Conservation (phyloP, 345 rosid genomes). For the Hypericum perforatum region DNA sequence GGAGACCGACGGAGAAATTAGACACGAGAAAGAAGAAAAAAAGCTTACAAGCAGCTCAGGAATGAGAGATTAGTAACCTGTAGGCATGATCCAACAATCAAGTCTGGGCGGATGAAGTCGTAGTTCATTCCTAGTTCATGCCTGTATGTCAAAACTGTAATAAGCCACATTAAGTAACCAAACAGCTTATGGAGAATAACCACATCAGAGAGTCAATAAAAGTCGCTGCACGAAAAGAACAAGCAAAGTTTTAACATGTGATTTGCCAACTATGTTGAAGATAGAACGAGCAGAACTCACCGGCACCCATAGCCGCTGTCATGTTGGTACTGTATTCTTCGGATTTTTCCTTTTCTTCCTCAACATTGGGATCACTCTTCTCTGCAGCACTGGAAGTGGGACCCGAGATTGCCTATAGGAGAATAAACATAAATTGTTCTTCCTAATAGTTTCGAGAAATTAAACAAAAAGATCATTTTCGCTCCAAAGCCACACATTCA, state of each 20-base stretch:
- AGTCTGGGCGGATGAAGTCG: constrained; percentile 71
- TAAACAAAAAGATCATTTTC: too few relatives aligned
- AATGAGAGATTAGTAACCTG: constrained; percentile 54
- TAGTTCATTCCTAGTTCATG: constrained; percentile 94
- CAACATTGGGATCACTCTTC: constrained; percentile 30
- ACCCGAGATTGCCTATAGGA: constrained; percentile 52
- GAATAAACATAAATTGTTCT: constrained; percentile 4
- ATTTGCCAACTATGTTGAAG: background rate
- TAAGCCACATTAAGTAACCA: constrained; percentile 12
- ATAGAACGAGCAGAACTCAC: constrained; percentile 30
- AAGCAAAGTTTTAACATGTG: background rate
- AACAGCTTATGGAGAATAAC: too few relatives aligned
- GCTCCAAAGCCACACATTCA: too few relatives aligned
- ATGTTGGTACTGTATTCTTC: constrained; percentile 66
- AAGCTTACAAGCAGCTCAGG: background rate
- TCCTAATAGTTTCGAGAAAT: too few relatives aligned
- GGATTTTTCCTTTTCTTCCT: constrained; percentile 49
- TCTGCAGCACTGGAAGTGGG: constrained; percentile 44
- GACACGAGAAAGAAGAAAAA: background rate
- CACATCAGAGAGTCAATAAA: background rate
- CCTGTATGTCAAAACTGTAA: constrained; percentile 80
- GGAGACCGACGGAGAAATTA: constrained; percentile 4
- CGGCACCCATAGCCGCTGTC: constrained; percentile 99
- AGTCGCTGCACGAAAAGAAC: background rate
- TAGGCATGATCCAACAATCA: constrained; percentile 92